These are phyloP conservation scores for Sporobolus alterniflorus DNA, from an alignment of 202 grass and related monocot genomes.

Conservation along the genomic window DNA sequence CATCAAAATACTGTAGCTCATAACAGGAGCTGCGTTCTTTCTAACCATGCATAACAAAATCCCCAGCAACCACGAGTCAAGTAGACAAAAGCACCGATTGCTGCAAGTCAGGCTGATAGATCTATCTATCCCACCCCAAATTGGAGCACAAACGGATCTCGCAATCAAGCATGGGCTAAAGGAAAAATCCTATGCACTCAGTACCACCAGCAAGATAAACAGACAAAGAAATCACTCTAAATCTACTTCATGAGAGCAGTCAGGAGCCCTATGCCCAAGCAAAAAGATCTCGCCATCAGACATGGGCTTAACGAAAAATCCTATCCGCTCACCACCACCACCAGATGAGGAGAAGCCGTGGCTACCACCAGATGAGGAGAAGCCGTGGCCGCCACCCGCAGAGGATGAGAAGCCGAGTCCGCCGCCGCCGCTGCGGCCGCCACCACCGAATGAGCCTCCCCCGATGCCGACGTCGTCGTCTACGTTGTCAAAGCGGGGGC, in stretches of 20 bases:
- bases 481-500: slow-evolving; percentile 77
- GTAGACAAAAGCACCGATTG: not conserved
- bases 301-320: not conserved
- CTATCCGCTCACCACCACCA: slow-evolving; percentile 46
- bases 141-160: not conserved
- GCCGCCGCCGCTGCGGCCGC: slow-evolving; percentile 21
- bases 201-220: not conserved
- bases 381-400: slow-evolving; percentile 18
- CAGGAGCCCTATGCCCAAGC: not conserved
- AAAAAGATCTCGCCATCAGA: slow-evolving; percentile 20
- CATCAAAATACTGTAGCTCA: too few species aligned
- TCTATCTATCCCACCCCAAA: slow-evolving; percentile 19
- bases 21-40: not conserved
- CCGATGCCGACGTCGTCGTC: slow-evolving; percentile 48
- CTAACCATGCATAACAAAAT: not conserved
- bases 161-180: not conserved
- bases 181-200: not conserved
- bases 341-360: slow-evolving; percentile 9
- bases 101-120: not conserved
- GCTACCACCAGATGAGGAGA: slow-evolving; percentile 24
- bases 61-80: not conserved
- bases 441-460: slow-evolving; percentile 38
- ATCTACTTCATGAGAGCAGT: not conserved
- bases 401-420: slow-evolving; percentile 54
- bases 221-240: not conserved